Evolutionary conservation across 495 filamentous ascomycete genomes (phyloP).

Genomic region (Pseudoneurospora amorphoporcata): DNA sequence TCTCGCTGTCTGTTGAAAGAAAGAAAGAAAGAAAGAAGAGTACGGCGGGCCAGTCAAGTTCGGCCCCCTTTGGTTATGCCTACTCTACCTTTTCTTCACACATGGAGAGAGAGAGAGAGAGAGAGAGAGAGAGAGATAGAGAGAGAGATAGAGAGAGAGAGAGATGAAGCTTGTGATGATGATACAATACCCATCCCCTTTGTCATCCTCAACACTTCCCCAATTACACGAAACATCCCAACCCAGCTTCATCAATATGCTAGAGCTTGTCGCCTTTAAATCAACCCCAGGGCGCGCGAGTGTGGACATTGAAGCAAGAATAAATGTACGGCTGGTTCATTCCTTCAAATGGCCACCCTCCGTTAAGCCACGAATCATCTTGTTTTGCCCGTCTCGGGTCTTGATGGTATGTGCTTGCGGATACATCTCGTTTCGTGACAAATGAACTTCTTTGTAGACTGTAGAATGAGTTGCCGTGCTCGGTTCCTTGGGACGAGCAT

Average conservation of each 20-base stretch:
- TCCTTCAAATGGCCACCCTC: slow-evolving; percentile 12
- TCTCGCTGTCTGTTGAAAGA: not conserved
- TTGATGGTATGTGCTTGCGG: slow-evolving; percentile 8
- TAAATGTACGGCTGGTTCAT: slow-evolving; percentile 8
- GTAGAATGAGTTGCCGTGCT: not conserved
- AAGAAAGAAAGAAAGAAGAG: not conserved
- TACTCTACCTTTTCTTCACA: not conserved
- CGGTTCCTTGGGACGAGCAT: not conserved
- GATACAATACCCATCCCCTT: not conserved
- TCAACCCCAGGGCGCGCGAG: slow-evolving; percentile 33
- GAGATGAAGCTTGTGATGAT: not conserved
- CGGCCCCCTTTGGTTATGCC: not conserved
- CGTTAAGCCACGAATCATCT: slow-evolving; percentile 13
- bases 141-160: not conserved
- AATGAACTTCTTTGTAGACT: not conserved
- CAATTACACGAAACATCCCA: too few relatives aligned
- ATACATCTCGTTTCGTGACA: not conserved
- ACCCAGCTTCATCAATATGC: slow-evolving; percentile 35
- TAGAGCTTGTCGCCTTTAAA: slow-evolving; percentile 42
- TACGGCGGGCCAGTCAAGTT: not conserved
- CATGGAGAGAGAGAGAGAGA: not conserved
- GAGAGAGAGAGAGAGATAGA: not conserved
- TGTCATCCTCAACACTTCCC: not conserved
- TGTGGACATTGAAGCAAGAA: slow-evolving; percentile 48
- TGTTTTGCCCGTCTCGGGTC: slow-evolving; percentile 3